Percentiles rank a stretch among this genome's conserved stretches.
Conservation (phyloP, 257 asterid genomes). For the Perilla frutescens region DNA sequence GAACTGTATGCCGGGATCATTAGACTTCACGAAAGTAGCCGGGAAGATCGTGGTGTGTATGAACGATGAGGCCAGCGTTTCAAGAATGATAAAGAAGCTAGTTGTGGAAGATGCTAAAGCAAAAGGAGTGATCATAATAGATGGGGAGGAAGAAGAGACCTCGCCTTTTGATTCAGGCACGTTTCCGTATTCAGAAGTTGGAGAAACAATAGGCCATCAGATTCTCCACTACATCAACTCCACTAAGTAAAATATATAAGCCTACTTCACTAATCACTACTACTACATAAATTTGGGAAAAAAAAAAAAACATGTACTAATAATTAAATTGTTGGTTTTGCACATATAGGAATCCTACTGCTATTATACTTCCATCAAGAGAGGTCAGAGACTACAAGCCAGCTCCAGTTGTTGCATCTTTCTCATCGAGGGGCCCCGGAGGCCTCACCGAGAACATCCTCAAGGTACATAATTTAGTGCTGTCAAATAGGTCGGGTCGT, state of each 20-base stretch:
- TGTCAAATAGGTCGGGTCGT: too few relatives aligned
- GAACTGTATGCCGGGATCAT: constrained; percentile 72
- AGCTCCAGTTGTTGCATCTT: constrained; percentile 71
- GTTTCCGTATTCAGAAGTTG: constrained; percentile 65
- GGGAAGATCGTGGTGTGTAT: constrained; percentile 72
- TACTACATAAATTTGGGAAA: background rate
- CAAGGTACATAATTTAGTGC: constrained; percentile 43
- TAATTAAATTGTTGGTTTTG: background rate
- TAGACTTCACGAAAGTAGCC: constrained; percentile 54
- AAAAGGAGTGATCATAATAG: constrained; percentile 64
- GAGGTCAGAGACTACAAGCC: constrained; percentile 51
- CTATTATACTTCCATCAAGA: constrained; percentile 58
- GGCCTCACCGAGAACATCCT: constrained; percentile 64
- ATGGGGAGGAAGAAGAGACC: constrained; percentile 32
- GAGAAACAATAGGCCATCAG: constrained; percentile 41
- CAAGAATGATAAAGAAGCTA: constrained; percentile 59
- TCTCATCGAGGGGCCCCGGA: constrained; percentile 82
- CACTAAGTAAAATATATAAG: constrained; percentile 46
- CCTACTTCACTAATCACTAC: background rate
- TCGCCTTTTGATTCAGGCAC: constrained; percentile 67
- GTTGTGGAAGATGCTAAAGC: constrained; percentile 69
- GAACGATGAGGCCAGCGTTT: constrained; percentile 49
- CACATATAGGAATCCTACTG: constrained; percentile 56
- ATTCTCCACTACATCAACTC: constrained; percentile 69
- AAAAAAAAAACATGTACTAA: background rate